A percentile compares a stretch with the other conserved stretches of the same genome.
These are phyloP conservation scores for Phialophora tarda DNA, from an alignment of 2,329 filamentous ascomycete species.

Conservation along the genomic window DNA sequence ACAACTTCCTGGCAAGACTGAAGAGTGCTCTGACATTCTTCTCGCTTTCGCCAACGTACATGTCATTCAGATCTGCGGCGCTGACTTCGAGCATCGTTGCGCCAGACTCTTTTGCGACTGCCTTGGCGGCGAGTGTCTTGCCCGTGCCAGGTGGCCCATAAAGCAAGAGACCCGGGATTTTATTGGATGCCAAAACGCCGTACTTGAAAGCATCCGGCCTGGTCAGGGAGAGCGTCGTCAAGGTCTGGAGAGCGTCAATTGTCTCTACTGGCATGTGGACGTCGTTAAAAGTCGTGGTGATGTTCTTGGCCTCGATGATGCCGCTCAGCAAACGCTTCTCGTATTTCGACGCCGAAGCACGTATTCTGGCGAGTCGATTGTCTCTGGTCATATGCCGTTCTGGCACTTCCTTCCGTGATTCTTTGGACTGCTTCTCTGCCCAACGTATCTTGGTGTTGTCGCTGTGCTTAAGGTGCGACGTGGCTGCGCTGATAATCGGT, in stretches of 20 bases:
- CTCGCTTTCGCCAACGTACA: conserved; percentile 94
- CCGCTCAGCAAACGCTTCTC: conserved; percentile 83
- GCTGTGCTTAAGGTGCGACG: conserved; percentile 47
- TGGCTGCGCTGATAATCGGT: conserved; percentile 45
- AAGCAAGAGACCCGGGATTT: conserved; percentile 84
- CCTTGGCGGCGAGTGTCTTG: conserved; percentile 66
- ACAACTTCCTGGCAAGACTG: conserved; percentile 84
- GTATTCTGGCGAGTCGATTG: conserved; percentile 55
- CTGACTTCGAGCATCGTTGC: conserved; percentile 80
- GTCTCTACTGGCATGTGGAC: conserved; percentile 83
- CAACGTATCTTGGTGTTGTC: conserved; percentile 56
- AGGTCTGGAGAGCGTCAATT: conserved; percentile 82
- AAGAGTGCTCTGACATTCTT: conserved; percentile 96
- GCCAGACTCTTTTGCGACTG: conserved; percentile 68
- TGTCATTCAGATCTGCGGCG: conserved; percentile 90
- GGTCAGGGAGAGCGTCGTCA: conserved; percentile 84
- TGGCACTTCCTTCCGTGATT: conserved; percentile 21
- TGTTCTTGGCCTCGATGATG: conserved; percentile 78
- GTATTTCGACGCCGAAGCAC: conserved; percentile 70
- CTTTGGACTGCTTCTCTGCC: conserved; percentile 40
- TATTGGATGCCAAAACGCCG: conserved; percentile 86
- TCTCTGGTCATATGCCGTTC: conserved; percentile 43
- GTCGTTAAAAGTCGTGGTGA: conserved; percentile 85
- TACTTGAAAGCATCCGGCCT: conserved; percentile 96
- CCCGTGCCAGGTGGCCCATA: conserved; percentile 83